A percentile compares a stretch with the other conserved stretches of the same genome.
Conservation (phyloP, 148 eudicot genomes). For the Rhododendron ferrugineum region DNA sequence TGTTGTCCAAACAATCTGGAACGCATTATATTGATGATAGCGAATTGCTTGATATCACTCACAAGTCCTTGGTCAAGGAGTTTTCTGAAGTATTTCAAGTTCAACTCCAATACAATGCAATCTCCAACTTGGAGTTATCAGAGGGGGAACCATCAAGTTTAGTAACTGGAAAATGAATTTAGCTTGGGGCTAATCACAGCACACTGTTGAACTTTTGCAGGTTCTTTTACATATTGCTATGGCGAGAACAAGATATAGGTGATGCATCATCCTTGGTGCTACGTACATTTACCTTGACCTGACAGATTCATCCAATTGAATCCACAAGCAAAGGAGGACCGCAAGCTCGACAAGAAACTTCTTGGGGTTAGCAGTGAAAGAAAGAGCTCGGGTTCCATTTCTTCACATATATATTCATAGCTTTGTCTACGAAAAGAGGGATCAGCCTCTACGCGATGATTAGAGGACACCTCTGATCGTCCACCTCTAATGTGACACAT, state of each 20-base stretch:
- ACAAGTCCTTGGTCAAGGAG: constrained; percentile 45
- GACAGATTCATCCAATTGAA: neutral
- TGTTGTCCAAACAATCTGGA: constrained; percentile 2
- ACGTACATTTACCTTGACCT: neutral
- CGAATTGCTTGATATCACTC: constrained; percentile 41
- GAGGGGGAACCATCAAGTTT: neutral
- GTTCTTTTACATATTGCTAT: neutral
- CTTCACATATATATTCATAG: neutral
- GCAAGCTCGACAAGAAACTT: neutral
- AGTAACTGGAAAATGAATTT: neutral
- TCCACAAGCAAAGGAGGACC: neutral
- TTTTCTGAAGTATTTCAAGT: constrained; percentile 74
- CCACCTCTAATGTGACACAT: neutral
- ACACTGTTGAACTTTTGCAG: neutral
- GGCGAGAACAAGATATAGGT: neutral
- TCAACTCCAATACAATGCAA: constrained; percentile 32
- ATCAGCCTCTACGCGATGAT: neutral
- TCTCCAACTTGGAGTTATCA: neutral
- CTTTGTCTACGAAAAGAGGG: neutral
- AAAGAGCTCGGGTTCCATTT: neutral
- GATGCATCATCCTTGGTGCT: neutral
- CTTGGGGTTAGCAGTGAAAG: neutral
- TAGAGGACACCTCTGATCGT: neutral
- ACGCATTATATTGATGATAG: constrained; percentile 26
- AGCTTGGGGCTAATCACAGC: neutral